A percentile compares a stretch with the other conserved stretches of the same genome.
Conservation (phyloP, 768 basidiomycete genomes). For the Termitomyces sp. region DNA sequence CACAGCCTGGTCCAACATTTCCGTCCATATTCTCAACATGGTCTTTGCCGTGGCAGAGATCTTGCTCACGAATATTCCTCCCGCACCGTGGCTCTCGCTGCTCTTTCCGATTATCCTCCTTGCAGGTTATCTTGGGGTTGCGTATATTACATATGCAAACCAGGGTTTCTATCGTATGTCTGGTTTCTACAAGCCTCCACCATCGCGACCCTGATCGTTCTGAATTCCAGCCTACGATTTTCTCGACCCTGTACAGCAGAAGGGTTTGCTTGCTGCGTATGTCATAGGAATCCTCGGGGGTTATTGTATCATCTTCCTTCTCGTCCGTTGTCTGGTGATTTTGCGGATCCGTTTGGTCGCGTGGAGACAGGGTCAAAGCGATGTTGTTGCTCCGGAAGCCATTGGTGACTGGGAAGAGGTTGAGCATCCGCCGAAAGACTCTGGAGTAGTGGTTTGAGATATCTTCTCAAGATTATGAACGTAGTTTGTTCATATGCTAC, state of each 20-base stretch:
- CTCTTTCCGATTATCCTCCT: constrained; percentile 46
- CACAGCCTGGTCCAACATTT: constrained; percentile 56
- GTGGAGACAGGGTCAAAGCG: constrained; percentile 5
- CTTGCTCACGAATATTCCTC: constrained; percentile 46
- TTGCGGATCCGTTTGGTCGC: constrained; percentile 32
- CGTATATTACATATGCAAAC: constrained; percentile 60
- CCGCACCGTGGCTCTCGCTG: constrained; percentile 51
- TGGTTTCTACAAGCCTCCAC: not conserved
- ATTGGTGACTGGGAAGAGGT: constrained; percentile 47
- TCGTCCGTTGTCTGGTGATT: constrained; percentile 39
- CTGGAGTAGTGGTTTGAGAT: not conserved
- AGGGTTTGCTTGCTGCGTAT: constrained; percentile 51
- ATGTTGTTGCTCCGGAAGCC: constrained; percentile 15
- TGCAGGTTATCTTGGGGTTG: constrained; percentile 56
- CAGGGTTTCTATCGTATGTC: constrained; percentile 65
- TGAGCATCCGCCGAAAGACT: constrained; percentile 16
- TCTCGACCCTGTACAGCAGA: constrained; percentile 48
- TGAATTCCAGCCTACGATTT: constrained; percentile 55
- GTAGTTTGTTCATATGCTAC: not conserved
- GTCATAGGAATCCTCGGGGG: constrained; percentile 57
- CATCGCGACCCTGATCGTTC: not conserved
- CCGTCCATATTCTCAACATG: constrained; percentile 59
- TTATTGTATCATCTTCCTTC: constrained; percentile 46
- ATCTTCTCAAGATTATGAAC: too few relatives aligned
- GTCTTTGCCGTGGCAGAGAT: constrained; percentile 57